Percentiles rank a stretch among this genome's conserved stretches.
Evolutionary conservation across 306 rosid genomes (phyloP).

Genomic region (Vigna radiata): DNA sequence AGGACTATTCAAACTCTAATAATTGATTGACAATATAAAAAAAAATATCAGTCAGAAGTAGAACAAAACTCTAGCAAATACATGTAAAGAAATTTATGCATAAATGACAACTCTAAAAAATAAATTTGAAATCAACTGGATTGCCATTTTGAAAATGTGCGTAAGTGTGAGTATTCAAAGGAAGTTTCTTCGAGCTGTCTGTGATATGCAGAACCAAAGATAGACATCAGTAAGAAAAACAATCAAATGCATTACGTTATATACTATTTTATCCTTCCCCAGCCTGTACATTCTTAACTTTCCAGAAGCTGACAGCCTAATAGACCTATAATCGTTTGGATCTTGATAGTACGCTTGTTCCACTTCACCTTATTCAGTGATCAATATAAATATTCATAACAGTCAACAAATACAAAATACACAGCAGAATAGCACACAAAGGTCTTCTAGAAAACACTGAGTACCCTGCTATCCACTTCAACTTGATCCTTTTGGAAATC

Average conservation of each 20-base stretch:
- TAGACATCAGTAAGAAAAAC: not conserved
- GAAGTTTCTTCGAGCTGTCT: not conserved
- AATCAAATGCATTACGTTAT: slow-evolving; percentile 5
- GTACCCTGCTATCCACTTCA: slow-evolving; percentile 32
- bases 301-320: slow-evolving; percentile 7
- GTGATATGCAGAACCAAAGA: not conserved
- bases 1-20: slow-evolving; percentile 9
- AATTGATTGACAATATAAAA: not conserved
- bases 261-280: not conserved
- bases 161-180: not conserved
- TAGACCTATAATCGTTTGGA: slow-evolving; percentile 1
- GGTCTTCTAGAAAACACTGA: slow-evolving; percentile 7
- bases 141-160: not conserved
- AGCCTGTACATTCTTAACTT: slow-evolving; percentile 8
- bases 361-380: slow-evolving; percentile 12
- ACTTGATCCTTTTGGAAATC: slow-evolving; percentile 27
- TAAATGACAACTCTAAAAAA: not conserved
- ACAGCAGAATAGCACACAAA: not conserved
- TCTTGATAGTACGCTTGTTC: slow-evolving; percentile 26
- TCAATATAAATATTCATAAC: slow-evolving; percentile 8
- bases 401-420: not conserved
- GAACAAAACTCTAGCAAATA: slow-evolving; percentile 8
- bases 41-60: slow-evolving; percentile 1
- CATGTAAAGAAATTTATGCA: slow-evolving; percentile 30
- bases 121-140: slow-evolving; percentile 16